Evolutionary conservation across 148 eudicot species (phyloP).

Genomic region (Camellia japonica): DNA sequence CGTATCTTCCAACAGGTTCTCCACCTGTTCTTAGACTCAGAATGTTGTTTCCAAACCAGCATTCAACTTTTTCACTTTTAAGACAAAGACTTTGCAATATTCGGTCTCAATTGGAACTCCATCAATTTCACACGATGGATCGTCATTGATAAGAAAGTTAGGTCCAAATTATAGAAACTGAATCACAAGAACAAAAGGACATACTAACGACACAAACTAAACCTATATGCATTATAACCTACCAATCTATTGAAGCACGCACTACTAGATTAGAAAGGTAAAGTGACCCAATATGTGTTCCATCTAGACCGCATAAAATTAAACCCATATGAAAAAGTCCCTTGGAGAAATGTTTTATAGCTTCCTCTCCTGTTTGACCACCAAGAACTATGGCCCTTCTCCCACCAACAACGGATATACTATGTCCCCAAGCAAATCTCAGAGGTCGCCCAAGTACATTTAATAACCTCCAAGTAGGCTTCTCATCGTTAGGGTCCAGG

Average conservation of each 20-base stretch:
- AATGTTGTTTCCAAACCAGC: too few species aligned
- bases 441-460: constrained; percentile 93
- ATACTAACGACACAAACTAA: constrained; percentile 20
- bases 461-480: constrained; percentile 90
- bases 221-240: constrained; percentile 15
- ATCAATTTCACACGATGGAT: too few species aligned
- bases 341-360: constrained; percentile 14
- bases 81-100: too few species aligned
- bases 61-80: too few species aligned
- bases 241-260: constrained; percentile 15
- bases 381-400: constrained; percentile 96
- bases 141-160: not conserved
- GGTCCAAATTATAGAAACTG: constrained; percentile 23
- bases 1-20: too few species aligned
- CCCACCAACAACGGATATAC: constrained; percentile 90
- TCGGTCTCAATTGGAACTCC: too few species aligned
- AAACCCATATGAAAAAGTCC: constrained; percentile 24
- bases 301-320: constrained; percentile 33
- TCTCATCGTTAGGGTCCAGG: constrained; percentile 89
- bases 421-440: constrained; percentile 96
- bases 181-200: constrained; percentile 22
- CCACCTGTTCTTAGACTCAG: too few species aligned
- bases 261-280: constrained; percentile 17
- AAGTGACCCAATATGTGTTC: constrained; percentile 14
- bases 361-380: constrained; percentile 90